Evolutionary conservation across 768 basidiomycete species (phyloP), one percentile per base, ranked within the genome.

Genomic region (Aureoboletus auriporus): DNA sequence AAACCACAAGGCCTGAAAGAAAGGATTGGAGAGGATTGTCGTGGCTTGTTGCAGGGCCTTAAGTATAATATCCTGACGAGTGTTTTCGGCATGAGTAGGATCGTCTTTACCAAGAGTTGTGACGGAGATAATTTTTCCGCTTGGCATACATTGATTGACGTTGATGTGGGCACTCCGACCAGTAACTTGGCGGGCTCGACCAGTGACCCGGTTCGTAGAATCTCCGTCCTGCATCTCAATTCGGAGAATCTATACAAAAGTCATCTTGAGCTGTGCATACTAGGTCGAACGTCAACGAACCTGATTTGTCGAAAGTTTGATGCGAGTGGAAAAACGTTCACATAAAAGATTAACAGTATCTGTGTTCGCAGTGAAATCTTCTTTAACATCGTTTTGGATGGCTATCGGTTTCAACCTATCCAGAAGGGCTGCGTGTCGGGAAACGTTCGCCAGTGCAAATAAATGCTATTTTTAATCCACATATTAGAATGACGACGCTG

Each of bases 61-160:
- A 35, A 64, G 62, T 11, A 71, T 49, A 37, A 66, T 30, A 6
- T 16, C 41, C 13, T 56, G 51, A 5, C 68, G 64, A 16, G 14
- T 4, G 3, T 54, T 44, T 46, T 87, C 83, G 4, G 86, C 83
- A 14, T 54, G 67, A 2, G 85, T 88, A 0, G 74, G 76, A 27
- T 67, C 69, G 45, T 76, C 81, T 27, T 72, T 75, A 3, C 83
- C 84, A 37, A 76, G 65, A 4, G 82, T 76, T 8, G 62, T 73
- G 36, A 87, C 69, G 4, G 64, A 61, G 14, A 57, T 13, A 41
- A 66, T 50, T 23, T 42, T 54, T 13, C 47, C 37, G 2, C 49
- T 51, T 29, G 38, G n/a, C 16, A 70, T 17, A 1, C 56, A n/a
- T 9, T 47, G 60, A 5, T 58, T 44, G 30, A 75, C 37, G 10